phyloP scores from a whole-genome alignment of 208 protist genomes.

The Angomonas ambiguus region DNA sequence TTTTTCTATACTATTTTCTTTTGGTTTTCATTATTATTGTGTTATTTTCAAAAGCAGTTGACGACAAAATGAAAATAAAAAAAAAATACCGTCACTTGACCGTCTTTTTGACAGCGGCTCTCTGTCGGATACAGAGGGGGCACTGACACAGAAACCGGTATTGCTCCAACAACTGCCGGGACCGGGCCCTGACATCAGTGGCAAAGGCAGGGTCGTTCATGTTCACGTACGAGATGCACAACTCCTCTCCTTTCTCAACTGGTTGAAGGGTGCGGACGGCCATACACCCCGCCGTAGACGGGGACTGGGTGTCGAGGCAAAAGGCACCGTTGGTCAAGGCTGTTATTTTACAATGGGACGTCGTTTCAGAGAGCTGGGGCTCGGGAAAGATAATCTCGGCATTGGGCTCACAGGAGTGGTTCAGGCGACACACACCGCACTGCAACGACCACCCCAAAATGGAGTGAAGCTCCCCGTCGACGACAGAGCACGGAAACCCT shows the following conservation, averaged over 20 bases:
- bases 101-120: constrained; percentile 21
- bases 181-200: constrained; percentile 33
- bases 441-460: constrained; percentile 3
- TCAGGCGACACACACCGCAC: neutral
- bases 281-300: neutral
- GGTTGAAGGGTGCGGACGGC: neutral
- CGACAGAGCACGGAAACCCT: neutral
- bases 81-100: neutral
- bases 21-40: constrained; percentile 3
- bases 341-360: neutral
- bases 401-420: constrained; percentile 1
- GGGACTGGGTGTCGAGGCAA: neutral
- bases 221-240: constrained; percentile 84
- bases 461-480: neutral
- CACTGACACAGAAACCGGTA: constrained; percentile 77
- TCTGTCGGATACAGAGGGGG: constrained; percentile 34
- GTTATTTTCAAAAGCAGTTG: neutral
- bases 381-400: constrained; percentile 5
- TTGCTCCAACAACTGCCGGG: constrained; percentile 44
- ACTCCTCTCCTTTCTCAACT: constrained; percentile 22
- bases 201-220: constrained; percentile 23
- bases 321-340: neutral
- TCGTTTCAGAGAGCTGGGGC: neutral
- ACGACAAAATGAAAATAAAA: constrained; percentile 6
- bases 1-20: too few relatives aligned